A percentile compares a stretch with the other conserved stretches of the same genome.
phyloP scores from a whole-genome alignment of 345 rosid genomes.

The Citrus glauca region DNA sequence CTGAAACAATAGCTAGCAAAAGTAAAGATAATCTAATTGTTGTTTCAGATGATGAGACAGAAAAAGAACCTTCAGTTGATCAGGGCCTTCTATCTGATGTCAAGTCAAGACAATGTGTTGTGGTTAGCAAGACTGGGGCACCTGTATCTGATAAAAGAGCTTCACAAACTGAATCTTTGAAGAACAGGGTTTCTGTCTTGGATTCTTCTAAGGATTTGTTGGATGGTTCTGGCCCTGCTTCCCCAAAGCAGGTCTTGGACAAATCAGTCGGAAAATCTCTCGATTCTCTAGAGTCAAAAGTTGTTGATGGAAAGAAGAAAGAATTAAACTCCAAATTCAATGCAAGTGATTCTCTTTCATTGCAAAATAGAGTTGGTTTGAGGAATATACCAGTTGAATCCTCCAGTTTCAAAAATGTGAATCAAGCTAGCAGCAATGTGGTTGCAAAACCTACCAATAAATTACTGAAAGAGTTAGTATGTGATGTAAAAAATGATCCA shows the following conservation, averaged over 20 bases:
- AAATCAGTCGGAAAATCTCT: constrained; percentile 21
- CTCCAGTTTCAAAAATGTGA: constrained; percentile 22
- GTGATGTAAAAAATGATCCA: constrained; percentile 40
- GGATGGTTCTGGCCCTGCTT: constrained; percentile 25
- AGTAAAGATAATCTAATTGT: constrained; percentile 29
- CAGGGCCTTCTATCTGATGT: constrained; percentile 26
- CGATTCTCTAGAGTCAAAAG: constrained; percentile 22
- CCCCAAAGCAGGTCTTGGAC: constrained; percentile 34
- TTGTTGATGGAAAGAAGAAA: constrained; percentile 32
- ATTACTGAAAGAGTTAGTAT: constrained; percentile 50
- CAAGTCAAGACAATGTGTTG: constrained; percentile 26
- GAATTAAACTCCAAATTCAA: constrained; percentile 32
- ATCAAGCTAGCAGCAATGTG: constrained; percentile 26
- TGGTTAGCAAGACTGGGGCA: constrained; percentile 27
- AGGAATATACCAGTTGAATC: constrained; percentile 33
- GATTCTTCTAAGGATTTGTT: constrained; percentile 32
- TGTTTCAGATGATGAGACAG: constrained; percentile 62
- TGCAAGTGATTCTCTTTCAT: constrained; percentile 23
- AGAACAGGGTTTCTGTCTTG: constrained; percentile 28
- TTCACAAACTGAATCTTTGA: constrained; percentile 25
- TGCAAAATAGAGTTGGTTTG: constrained; percentile 24
- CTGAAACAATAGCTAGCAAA: constrained; percentile 20
- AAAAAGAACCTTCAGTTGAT: constrained; percentile 30
- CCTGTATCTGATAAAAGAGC: constrained; percentile 29
- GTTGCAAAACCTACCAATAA: constrained; percentile 33